Conservation (phyloP, 768 basidiomycete species). For the Dacryopinax primogenitus region DNA sequence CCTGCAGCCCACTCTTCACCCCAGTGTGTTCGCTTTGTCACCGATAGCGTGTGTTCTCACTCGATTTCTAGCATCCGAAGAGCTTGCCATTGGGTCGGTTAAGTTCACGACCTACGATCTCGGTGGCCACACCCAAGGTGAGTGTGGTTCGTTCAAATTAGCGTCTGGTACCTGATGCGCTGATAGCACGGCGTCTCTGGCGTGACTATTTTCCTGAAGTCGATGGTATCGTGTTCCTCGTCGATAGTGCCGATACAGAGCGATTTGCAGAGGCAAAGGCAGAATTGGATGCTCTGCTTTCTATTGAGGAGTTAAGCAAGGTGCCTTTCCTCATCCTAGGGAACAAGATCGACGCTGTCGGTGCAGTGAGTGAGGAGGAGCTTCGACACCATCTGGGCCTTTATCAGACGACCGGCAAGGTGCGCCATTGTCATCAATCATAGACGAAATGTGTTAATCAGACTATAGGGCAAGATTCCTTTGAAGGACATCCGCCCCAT, state of each 20-base stretch:
- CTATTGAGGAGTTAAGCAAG: constrained; percentile 87
- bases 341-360: constrained; percentile 98
- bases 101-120: constrained; percentile 99
- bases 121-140: constrained; percentile 94
- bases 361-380: constrained; percentile 95
- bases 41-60: no score
- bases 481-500: constrained; percentile 94
- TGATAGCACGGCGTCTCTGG: constrained; percentile 87
- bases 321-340: constrained; percentile 97
- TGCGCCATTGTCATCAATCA: constrained; percentile 23
- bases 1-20: constrained; percentile 94
- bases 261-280: constrained; percentile 94
- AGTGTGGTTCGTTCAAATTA: neutral
- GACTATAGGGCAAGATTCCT: constrained; percentile 83
- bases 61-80: constrained; percentile 91
- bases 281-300: constrained; percentile 88
- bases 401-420: constrained; percentile 99
- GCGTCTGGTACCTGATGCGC: neutral
- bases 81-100: constrained; percentile 95
- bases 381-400: constrained; percentile 87
- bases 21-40: constrained; percentile 49
- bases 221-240: constrained; percentile 95
- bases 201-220: constrained; percentile 99
- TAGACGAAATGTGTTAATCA: neutral
- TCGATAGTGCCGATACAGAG: constrained; percentile 94